These are phyloP conservation scores for Elsinoe necatrix DNA, from an alignment of 2,329 filamentous ascomycete species.

Conservation along the genomic window DNA sequence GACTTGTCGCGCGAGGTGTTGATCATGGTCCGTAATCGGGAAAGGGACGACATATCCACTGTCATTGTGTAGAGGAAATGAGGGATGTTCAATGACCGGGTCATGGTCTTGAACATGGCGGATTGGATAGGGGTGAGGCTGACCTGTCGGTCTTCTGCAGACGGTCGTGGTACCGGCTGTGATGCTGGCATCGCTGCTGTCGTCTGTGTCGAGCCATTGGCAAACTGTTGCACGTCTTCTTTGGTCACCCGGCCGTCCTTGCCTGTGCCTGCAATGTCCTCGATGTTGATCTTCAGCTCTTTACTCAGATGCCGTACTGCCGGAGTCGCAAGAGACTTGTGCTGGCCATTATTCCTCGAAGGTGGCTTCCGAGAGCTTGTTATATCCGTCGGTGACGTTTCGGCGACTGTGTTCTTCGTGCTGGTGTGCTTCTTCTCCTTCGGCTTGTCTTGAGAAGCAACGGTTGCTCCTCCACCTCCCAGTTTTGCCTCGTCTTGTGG, in stretches of 20 bases:
- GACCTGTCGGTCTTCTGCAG: slow-evolving; percentile 42
- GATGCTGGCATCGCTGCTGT: slow-evolving; percentile 22
- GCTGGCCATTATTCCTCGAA: not conserved
- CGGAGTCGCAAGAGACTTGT: slow-evolving; percentile 66
- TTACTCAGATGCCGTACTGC: slow-evolving; percentile 85
- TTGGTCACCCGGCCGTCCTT: slow-evolving; percentile 87
- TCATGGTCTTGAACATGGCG: slow-evolving; percentile 98
- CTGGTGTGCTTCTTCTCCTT: slow-evolving; percentile 5
- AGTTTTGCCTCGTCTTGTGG: slow-evolving; percentile 47
- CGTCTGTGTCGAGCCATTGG: slow-evolving; percentile 19
- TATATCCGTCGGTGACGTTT: not conserved
- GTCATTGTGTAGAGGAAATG: slow-evolving; percentile 95
- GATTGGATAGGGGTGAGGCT: slow-evolving; percentile 70
- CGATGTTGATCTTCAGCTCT: slow-evolving; percentile 67
- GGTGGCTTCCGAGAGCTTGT: not conserved
- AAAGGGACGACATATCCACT: slow-evolving; percentile 69
- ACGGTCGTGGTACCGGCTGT: slow-evolving; percentile 28
- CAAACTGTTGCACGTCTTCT: slow-evolving; percentile 64
- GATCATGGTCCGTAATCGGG: slow-evolving; percentile 62
- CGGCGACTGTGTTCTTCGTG: not conserved
- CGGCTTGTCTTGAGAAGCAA: slow-evolving; percentile 18
- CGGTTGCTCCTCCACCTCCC: slow-evolving; percentile 19
- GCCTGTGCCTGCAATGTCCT: slow-evolving; percentile 72
- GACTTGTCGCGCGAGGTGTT: slow-evolving; percentile 46
- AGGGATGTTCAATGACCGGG: slow-evolving; percentile 77